Evolutionary conservation across 2,329 filamentous ascomycete species (phyloP), one percentile per base, ranked within the genome.

Genomic region (Massarina eburnea): DNA sequence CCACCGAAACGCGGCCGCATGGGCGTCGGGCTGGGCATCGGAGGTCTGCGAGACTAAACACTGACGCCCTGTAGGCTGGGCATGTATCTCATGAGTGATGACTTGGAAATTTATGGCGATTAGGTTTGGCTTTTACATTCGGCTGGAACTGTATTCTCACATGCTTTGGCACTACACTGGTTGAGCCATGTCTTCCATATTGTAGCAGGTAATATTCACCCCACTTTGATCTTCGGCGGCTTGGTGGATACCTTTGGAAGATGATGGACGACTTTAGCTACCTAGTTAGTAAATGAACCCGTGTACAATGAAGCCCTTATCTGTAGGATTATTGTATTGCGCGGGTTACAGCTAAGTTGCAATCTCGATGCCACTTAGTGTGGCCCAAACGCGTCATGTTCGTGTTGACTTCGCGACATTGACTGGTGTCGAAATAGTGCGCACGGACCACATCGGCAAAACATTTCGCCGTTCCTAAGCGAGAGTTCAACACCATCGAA

Each of bases 21-120:
- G 46, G 71, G 71, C 52, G 73, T 74, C 24, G 70, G 71, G 43
- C 67, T 84, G 40, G 80, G 81, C 39, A 83, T 83, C 65, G 76
- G 76, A 38, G 70, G 68, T 30, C 51, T 68, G 48, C 58, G 63
- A 41, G 61, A 67, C 35, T 65, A 53, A 52, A 46, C 26, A 12
- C 41, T 39, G 17, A 36, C 15, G 12, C 29, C 18, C 19, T 7
- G 29, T 26, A 4, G 18, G 30, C 30, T 32, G 10, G 6, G 35
- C n/a, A 30, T 26, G 10, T 14, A 17, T 21, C 14, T 49, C 14
- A 49, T 15, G 47, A 46, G 18, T 49, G 43, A 49, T 20, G 47
- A 49, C 37, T 15, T 32, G 32, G n/a, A 43, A n/a, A 26, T 38
- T 21, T 21, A 18, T 3, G 8, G 5, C 8, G 14, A 14, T n/a